Percentiles rank a stretch among this genome's conserved stretches.
Conservation (phyloP, 202 grass and related monocot species). For the Setaria italica region DNA sequence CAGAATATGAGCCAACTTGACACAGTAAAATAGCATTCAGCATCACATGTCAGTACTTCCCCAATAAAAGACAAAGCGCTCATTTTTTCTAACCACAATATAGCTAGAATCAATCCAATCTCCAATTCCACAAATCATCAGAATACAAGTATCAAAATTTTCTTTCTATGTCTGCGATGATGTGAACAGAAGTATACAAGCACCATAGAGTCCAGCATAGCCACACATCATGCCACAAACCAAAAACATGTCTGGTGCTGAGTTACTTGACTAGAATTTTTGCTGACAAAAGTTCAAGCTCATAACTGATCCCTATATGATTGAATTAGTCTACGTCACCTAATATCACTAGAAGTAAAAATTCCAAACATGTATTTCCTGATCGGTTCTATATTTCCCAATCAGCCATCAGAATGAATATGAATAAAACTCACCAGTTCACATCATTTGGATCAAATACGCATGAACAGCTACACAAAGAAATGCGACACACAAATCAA, state of each 20-base stretch:
- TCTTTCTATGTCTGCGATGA: conserved; percentile 1
- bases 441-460: conserved; percentile 27
- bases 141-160: background rate
- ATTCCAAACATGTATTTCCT: conserved; percentile 12
- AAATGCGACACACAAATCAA: background rate
- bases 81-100: conserved; percentile 39
- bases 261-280: background rate
- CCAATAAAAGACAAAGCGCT: conserved; percentile 33
- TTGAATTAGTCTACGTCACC: conserved; percentile 14
- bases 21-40: conserved; percentile 17
- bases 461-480: background rate
- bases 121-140: conserved; percentile 14
- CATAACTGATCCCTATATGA: conserved; percentile 37
- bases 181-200: background rate
- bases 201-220: background rate
- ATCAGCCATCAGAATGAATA: conserved; percentile 10
- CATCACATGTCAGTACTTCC: conserved; percentile 8
- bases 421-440: background rate
- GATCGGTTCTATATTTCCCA: conserved; percentile 23
- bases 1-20: conserved; percentile 34
- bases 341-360: conserved; percentile 10
- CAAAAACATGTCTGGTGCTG: background rate
- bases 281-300: conserved; percentile 25
- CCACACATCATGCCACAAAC: background rate
- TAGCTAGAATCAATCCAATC: conserved; percentile 6